phyloP scores from a whole-genome alignment of 768 basidiomycete species.

The Suillus placidus region DNA sequence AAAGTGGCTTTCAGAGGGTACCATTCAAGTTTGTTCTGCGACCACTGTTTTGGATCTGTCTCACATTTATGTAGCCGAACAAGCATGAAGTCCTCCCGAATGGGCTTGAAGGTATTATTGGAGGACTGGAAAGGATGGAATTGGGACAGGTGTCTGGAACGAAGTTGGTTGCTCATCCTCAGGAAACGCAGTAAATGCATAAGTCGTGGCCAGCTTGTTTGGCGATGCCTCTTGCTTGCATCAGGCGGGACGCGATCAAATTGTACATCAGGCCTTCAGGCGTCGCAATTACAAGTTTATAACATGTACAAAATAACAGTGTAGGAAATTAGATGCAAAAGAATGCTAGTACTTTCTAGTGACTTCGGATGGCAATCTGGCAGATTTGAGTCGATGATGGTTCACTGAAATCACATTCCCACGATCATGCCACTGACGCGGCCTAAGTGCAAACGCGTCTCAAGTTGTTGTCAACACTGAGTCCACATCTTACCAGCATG shows the following conservation, averaged over 20 bases:
- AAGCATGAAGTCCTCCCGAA: constrained; percentile 42
- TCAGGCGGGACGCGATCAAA: neutral
- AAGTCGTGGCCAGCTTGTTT: neutral
- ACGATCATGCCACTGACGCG: constrained; percentile 23
- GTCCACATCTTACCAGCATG: constrained; percentile 29
- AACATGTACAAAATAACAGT: neutral
- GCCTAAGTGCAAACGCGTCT: neutral
- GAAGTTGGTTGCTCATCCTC: constrained; percentile 47
- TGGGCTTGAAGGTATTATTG: constrained; percentile 42
- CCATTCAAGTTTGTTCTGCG: constrained; percentile 27
- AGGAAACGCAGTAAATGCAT: constrained; percentile 32
- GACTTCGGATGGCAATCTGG: too few species aligned
- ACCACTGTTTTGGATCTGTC: neutral
- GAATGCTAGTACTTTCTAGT: neutral
- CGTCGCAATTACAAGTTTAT: neutral
- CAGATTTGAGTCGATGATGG: neutral
- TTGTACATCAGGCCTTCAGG: neutral
- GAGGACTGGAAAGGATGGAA: constrained; percentile 40
- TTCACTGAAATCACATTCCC: constrained; percentile 13
- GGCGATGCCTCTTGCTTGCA: neutral
- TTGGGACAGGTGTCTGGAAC: constrained; percentile 41
- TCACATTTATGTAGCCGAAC: constrained; percentile 37
- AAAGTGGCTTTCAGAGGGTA: constrained; percentile 31
- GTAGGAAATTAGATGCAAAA: neutral
- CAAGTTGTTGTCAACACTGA: too few species aligned